phyloP scores from a whole-genome alignment of 306 rosid genomes.

The Abrus precatorius region DNA sequence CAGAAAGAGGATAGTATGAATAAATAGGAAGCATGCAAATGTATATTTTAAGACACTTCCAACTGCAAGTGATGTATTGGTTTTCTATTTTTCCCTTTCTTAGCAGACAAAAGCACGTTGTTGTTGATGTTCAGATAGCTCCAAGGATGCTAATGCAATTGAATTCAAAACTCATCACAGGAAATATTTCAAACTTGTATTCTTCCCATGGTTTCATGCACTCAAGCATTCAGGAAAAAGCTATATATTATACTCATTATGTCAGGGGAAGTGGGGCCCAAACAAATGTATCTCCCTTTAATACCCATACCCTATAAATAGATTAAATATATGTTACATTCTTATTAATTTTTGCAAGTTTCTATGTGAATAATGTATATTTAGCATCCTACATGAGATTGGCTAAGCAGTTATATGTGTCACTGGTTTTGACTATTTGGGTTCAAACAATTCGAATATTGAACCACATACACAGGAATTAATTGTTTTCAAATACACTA shows the following conservation, averaged over 20 bases:
- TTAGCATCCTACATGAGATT: neutral
- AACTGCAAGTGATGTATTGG: conserved; percentile 11
- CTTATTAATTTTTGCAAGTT: neutral
- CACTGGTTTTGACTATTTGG: neutral
- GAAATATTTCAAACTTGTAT: conserved; percentile 23
- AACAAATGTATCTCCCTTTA: neutral
- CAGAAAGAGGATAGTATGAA: neutral
- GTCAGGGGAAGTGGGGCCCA: neutral
- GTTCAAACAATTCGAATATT: conserved; percentile 13
- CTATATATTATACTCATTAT: neutral
- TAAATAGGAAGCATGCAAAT: neutral
- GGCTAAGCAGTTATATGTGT: neutral
- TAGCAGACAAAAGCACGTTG: conserved; percentile 46
- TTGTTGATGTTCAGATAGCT: conserved; percentile 15
- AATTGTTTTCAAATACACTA: neutral
- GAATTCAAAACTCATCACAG: neutral
- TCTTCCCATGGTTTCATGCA: neutral
- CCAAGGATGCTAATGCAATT: neutral
- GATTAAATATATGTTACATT: neutral
- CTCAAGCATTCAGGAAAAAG: neutral
- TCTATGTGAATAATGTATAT: neutral
- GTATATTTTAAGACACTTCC: neutral
- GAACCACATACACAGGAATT: neutral
- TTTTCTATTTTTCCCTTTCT: conserved; percentile 40
- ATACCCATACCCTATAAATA: neutral